Percentiles rank a stretch among this genome's conserved stretches.
Evolutionary conservation across 1,139 yeast genomes (phyloP).

Genomic region (Yamadazyma sp.): DNA sequence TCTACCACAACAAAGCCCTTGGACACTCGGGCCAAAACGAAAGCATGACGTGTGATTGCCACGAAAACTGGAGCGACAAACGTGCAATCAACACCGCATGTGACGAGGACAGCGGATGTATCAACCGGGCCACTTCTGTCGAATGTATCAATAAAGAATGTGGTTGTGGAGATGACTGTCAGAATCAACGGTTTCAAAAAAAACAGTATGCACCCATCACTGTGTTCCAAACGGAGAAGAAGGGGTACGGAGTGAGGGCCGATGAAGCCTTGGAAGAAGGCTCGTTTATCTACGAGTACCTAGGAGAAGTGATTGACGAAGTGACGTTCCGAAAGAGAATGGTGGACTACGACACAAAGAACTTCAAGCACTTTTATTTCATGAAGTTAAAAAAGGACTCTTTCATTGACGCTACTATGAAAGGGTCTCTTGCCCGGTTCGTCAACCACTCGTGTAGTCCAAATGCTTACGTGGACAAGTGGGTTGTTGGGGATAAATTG

Average conservation of each 20-base stretch:
- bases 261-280: slow-evolving; percentile 55
- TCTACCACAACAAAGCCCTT: slow-evolving; percentile 56
- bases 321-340: slow-evolving; percentile 67
- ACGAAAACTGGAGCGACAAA: slow-evolving; percentile 42
- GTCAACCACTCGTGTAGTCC: slow-evolving; percentile 95
- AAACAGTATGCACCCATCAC: slow-evolving; percentile 70
- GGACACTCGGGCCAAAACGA: slow-evolving; percentile 72
- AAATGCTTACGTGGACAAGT: slow-evolving; percentile 91
- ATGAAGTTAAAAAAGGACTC: slow-evolving; percentile 96
- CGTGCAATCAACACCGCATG: slow-evolving; percentile 63
- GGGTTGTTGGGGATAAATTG: slow-evolving; percentile 91
- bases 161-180: slow-evolving; percentile 76
- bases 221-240: slow-evolving; percentile 75
- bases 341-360: slow-evolving; percentile 66
- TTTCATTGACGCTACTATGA: slow-evolving; percentile 89
- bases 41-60: slow-evolving; percentile 89
- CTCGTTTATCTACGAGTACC: slow-evolving; percentile 82
- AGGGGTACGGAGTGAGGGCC: slow-evolving; percentile 90
- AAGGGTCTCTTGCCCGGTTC: slow-evolving; percentile 86
- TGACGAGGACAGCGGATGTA: slow-evolving; percentile 84
- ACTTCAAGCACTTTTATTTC: slow-evolving; percentile 87
- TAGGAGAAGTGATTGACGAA: slow-evolving; percentile 91
- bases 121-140: slow-evolving; percentile 85
- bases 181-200: slow-evolving; percentile 83
- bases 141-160: slow-evolving; percentile 82